phyloP scores from a whole-genome alignment of 371 early-diverging fungal species.

The Haplosporangium sp. region DNA sequence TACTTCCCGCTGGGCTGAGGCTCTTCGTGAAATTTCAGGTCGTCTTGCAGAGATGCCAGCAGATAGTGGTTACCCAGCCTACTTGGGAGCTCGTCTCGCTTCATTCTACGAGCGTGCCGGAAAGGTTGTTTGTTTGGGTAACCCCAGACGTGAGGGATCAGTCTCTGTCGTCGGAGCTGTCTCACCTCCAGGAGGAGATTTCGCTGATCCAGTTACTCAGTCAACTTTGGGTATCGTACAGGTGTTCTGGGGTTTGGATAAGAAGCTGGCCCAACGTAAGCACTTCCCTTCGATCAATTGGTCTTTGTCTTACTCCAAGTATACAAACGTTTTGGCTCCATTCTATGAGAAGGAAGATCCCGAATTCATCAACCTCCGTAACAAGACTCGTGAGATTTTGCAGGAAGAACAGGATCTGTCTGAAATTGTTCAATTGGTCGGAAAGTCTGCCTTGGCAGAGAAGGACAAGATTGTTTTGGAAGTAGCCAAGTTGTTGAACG shows the following conservation, averaged over 20 bases:
- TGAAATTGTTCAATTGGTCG: slow-evolving; percentile 99
- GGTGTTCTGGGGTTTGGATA: slow-evolving; percentile 99
- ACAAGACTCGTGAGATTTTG: slow-evolving; percentile 97
- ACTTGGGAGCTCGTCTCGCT: slow-evolving; percentile 99
- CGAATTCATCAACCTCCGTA: slow-evolving; percentile 92
- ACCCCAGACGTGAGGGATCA: slow-evolving; percentile 95
- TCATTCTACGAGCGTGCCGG: slow-evolving; percentile 99
- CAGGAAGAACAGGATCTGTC: slow-evolving; percentile 99
- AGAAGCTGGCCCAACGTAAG: slow-evolving; percentile 99
- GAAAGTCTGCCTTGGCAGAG: slow-evolving; percentile 98
- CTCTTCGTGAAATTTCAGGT: slow-evolving; percentile 99
- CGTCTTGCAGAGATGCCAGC: slow-evolving; percentile 99
- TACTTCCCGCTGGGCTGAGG: slow-evolving; percentile 99
- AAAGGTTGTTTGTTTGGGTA: slow-evolving; percentile 96
- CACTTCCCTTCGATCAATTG: slow-evolving; percentile 99
- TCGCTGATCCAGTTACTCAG: slow-evolving; percentile 99
- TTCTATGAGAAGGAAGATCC: slow-evolving; percentile 97
- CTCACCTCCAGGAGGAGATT: slow-evolving; percentile 99
- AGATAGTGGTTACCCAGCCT: slow-evolving; percentile 99
- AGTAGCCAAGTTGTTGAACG: slow-evolving; percentile 98
- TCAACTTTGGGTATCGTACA: slow-evolving; percentile 99
- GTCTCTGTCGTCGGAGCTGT: slow-evolving; percentile 99
- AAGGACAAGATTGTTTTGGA: slow-evolving; percentile 99
- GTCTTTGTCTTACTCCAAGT: slow-evolving; percentile 99
- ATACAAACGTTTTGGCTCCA: slow-evolving; percentile 96